Evolutionary conservation across 2,329 filamentous ascomycete genomes (phyloP), one percentile per base, ranked within the genome.

Genomic region (Fusarium nodosum): DNA sequence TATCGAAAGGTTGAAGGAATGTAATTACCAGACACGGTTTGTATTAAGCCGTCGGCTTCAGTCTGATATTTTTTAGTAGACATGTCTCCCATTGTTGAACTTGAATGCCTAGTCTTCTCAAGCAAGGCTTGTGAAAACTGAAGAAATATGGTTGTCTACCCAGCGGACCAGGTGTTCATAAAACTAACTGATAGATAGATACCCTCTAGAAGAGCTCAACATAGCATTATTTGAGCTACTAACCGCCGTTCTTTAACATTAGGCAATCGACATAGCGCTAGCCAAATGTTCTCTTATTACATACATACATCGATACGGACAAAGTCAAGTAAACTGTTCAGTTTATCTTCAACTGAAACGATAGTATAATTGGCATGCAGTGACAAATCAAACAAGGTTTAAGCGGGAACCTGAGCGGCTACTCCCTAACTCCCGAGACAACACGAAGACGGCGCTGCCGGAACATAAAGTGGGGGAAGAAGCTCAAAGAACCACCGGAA

Each of bases 401-500:
- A 16, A 51, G 18, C 24, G 47, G 47, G 33, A 51, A 48, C 20
- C 46, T 48, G 22, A 28, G 26, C 57, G 52, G 53, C 36, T 47
- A 10, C 44, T 44, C 34, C 12, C 22, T n/a, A 57, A 50, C 34
- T 48, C 57, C 44, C 57, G 57, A 57, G 34, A 39, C 33, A 36
- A 64, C 41, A 60, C 64, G 68, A 69, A 42, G 26, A 55, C 52
- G 51, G 66, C n/a, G 30, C 62, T 24, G 30, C 56, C 62, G 64
- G 61, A 52, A 46, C 42, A 31, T 30, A 50, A 60, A 66, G 68
- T 62, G 67, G 67, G 62, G 62, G 48, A 54, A 51, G 66, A 67
- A 69, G 36, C 36, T 46, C 52, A 68, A 60, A 39, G 65, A 68
- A 69, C 34, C 41, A 47, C 66, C 57, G 67, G 58, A 59, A 60